Percentiles rank a stretch among this genome's conserved stretches.
These are phyloP conservation scores for Suhomyces vadensis DNA, from an alignment of 805 yeast genomes.

Conservation along the genomic window DNA sequence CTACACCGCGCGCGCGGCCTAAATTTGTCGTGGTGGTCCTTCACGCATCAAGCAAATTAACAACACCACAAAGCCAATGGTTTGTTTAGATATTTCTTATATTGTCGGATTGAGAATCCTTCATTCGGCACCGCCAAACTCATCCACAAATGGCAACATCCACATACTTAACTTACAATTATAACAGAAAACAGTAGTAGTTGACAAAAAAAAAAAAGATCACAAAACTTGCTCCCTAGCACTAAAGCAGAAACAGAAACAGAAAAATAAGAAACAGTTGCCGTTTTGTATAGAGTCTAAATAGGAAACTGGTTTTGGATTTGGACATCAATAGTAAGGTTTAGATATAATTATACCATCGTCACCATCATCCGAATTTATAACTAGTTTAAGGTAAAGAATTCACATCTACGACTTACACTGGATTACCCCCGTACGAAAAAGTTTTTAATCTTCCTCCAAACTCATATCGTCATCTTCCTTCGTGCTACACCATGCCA, in stretches of 20 bases:
- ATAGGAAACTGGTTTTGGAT: neutral
- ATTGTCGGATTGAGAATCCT: constrained; percentile 5
- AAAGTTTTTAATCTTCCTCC: no score
- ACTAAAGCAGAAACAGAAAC: constrained; percentile 3
- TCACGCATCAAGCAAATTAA: constrained; percentile 6
- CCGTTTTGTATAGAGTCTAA: constrained; percentile 1
- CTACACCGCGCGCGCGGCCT: constrained; percentile 1
- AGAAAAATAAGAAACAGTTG: constrained; percentile 1
- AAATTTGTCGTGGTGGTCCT: neutral
- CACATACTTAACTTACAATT: neutral
- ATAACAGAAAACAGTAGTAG: no score
- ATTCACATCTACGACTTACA: neutral
- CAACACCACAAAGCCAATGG: constrained; percentile 7
- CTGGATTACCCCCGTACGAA: neutral
- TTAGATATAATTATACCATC: constrained; percentile 1
- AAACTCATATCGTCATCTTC: no score
- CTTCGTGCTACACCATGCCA: constrained; percentile 12
- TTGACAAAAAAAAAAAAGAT: neutral
- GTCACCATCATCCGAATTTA: neutral
- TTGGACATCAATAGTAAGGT: neutral
- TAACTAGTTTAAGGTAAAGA: neutral
- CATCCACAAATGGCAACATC: constrained; percentile 4
- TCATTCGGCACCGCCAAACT: neutral
- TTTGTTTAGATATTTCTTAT: constrained; percentile 6
- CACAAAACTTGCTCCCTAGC: neutral